A percentile compares a stretch with the other conserved stretches of the same genome.
These are phyloP conservation scores for Colletotrichum melonis DNA, from an alignment of 2,329 filamentous ascomycete genomes.

Conservation along the genomic window DNA sequence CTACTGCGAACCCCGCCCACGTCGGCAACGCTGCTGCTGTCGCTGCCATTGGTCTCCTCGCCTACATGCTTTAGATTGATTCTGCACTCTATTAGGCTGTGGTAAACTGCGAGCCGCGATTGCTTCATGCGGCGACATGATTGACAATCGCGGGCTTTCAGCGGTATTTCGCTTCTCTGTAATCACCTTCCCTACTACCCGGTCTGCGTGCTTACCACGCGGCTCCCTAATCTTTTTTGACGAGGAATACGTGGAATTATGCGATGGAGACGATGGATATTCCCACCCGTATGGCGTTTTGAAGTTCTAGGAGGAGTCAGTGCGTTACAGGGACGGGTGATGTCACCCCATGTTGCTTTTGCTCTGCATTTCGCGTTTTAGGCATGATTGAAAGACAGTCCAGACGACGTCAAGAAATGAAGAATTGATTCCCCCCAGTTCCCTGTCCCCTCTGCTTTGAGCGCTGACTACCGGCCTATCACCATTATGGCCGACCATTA, in stretches of 20 bases:
- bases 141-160: neutral
- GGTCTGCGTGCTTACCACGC: slow-evolving; percentile 20
- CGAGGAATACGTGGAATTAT: slow-evolving; percentile 34
- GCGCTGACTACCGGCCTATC: neutral
- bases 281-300: slow-evolving; percentile 34
- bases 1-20: slow-evolving; percentile 55
- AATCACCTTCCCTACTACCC: slow-evolving; percentile 37
- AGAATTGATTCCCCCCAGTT: slow-evolving; percentile 22
- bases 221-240: slow-evolving; percentile 33
- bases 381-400: slow-evolving; percentile 33
- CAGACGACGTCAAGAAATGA: slow-evolving; percentile 29
- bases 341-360: slow-evolving; percentile 23
- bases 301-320: slow-evolving; percentile 31
- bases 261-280: slow-evolving; percentile 36
- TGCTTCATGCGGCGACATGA: neutral
- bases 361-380: slow-evolving; percentile 31
- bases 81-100: neutral
- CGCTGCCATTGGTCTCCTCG: slow-evolving; percentile 63
- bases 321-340: slow-evolving; percentile 27
- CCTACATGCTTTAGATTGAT: slow-evolving; percentile 58
- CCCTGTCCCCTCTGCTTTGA: neutral
- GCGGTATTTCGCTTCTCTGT: slow-evolving; percentile 36
- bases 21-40: slow-evolving; percentile 57
- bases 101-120: neutral
- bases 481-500: neutral